These are phyloP conservation scores for Cryptosporidium felis DNA, from an alignment of 169 alveolate species.

Conservation along the genomic window DNA sequence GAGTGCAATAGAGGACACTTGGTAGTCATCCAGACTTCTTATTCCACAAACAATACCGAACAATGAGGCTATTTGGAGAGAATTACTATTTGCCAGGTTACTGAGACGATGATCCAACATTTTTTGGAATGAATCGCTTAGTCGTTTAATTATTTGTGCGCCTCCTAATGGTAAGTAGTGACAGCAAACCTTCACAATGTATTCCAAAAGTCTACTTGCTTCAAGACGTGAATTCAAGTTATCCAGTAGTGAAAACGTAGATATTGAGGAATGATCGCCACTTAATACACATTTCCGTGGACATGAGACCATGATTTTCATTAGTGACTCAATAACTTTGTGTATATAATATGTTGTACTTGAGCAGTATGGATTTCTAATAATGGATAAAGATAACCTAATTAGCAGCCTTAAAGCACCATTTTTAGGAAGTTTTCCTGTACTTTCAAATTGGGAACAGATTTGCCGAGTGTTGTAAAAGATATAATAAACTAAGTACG, in stretches of 20 bases:
- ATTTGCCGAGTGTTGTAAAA: constrained; percentile 13
- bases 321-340: constrained; percentile 31
- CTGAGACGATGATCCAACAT: not conserved
- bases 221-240: constrained; percentile 45
- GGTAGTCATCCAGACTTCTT: constrained; percentile 39
- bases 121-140: not conserved
- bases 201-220: constrained; percentile 27
- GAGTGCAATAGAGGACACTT: constrained; percentile 5
- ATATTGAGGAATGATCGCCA: not conserved
- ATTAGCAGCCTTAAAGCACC: constrained; percentile 44
- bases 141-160: not conserved
- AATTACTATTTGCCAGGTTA: constrained; percentile 4
- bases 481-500: constrained; percentile 19
- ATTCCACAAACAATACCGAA: constrained; percentile 63
- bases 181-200: not conserved
- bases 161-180: constrained; percentile 27
- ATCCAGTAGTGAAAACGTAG: not conserved
- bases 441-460: not conserved
- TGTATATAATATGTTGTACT: constrained; percentile 34
- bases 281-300: too few species aligned
- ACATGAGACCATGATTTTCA: constrained; percentile 30
- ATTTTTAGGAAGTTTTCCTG: constrained; percentile 11
- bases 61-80: constrained; percentile 48
- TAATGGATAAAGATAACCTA: not conserved
- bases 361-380: constrained; percentile 26